Evolutionary conservation across 2,329 filamentous ascomycete species (phyloP), one percentile per base, ranked within the genome.

Genomic region (Tolypocladium amazonense): DNA sequence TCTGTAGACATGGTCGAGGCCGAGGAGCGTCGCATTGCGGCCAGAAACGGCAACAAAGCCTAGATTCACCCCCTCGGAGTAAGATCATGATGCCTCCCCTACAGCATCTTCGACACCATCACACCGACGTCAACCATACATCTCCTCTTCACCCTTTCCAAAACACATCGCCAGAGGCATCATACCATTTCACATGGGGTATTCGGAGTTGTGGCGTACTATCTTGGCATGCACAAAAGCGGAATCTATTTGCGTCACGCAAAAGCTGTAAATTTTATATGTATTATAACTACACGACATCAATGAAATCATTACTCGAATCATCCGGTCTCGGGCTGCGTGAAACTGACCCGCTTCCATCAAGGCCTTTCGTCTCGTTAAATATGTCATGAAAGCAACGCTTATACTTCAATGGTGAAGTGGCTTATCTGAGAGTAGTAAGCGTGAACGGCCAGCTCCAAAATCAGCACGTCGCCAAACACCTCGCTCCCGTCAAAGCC

Each of bases 401-500:
- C 41, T 68, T 62, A 87, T 61, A 88, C 84, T 67, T 88, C 85
- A 66, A 89, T 88, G 45, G 79, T 85, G 65, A 88, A 89, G 71
- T 88, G 85, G 69, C 85, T 88, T 68, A 89, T 89, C 72, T 89
- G 86, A 62, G 85, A 88, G 68, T 88, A 89, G 69, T 89, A 89
- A 43, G 86, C 82, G 71, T 88, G 86, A 14, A 88, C 85, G 2
- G 85, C 86, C 66, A 89, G 73, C 73, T 89, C 86, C 59, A 89
- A 73, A 7, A 88, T 78, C 77, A 81, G 85, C 23, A 87, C 86
- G 62, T 89, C 86, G 41, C 81, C 81, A 76, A 88, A 88, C 30
- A 88, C 86, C 69, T 87, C 83, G 61, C 75, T 79, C 58, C 86
- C 86, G 70, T 88, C 86, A 65, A 88, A 88, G 0, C 86, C 86